Evolutionary conservation across 257 asterid species (phyloP).

Genomic region (Craterostigma plantagineum): DNA sequence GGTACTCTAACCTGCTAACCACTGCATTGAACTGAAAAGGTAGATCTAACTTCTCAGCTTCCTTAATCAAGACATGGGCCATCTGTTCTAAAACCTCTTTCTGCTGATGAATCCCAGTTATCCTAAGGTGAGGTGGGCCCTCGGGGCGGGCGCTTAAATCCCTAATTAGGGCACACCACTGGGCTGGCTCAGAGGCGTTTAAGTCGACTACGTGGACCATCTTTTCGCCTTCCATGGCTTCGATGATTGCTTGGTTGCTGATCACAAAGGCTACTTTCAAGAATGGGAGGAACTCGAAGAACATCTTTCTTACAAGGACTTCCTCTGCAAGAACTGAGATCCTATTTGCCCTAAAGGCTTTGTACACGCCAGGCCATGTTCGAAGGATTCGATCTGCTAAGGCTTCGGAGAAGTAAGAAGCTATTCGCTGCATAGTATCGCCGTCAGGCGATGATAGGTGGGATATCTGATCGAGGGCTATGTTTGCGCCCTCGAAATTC

Average conservation of each 20-base stretch:
- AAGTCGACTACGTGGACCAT: slow-evolving; percentile 84
- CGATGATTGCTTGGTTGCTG: slow-evolving; percentile 69
- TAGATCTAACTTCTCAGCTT: slow-evolving; percentile 75
- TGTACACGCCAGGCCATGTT: slow-evolving; percentile 69
- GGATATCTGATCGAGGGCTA: slow-evolving; percentile 79
- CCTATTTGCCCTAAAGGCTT: slow-evolving; percentile 49
- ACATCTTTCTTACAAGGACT: slow-evolving; percentile 56
- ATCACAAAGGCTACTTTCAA: slow-evolving; percentile 66
- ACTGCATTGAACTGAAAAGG: slow-evolving; percentile 80
- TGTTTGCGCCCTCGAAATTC: slow-evolving; percentile 64
- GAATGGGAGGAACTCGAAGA: slow-evolving; percentile 63
- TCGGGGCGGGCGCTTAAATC: slow-evolving; percentile 91
- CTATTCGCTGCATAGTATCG: slow-evolving; percentile 88
- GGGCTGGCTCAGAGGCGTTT: slow-evolving; percentile 51
- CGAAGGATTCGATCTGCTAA: slow-evolving; percentile 67
- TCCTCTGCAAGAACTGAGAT: slow-evolving; percentile 33
- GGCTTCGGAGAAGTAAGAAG: slow-evolving; percentile 72
- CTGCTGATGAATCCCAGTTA: slow-evolving; percentile 59
- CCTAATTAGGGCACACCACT: slow-evolving; percentile 82
- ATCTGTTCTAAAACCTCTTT: slow-evolving; percentile 63
- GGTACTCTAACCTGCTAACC: slow-evolving; percentile 45
- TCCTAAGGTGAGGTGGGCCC: slow-evolving; percentile 91
- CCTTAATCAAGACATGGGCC: slow-evolving; percentile 61
- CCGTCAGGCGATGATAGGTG: slow-evolving; percentile 75
- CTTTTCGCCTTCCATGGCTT: slow-evolving; percentile 91